Percentiles rank a stretch among this genome's conserved stretches.
Evolutionary conservation across 768 basidiomycete species (phyloP).

Genomic region (Suillus paluster): DNA sequence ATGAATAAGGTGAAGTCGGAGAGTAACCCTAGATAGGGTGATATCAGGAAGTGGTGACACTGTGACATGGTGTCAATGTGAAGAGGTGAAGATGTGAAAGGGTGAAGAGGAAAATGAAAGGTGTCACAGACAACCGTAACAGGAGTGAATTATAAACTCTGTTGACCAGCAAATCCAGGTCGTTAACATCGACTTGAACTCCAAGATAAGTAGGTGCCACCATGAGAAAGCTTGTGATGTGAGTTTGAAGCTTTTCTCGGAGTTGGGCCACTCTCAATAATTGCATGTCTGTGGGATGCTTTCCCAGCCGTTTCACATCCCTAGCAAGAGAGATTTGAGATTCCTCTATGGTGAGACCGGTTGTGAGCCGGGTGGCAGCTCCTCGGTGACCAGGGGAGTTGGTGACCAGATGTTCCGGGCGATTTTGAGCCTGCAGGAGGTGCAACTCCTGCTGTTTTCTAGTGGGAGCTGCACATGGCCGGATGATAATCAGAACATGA

Average conservation of each 20-base stretch:
- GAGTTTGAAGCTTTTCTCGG: neutral
- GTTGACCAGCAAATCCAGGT: neutral
- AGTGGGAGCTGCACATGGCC: neutral
- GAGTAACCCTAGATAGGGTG: too few species aligned
- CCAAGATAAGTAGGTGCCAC: neutral
- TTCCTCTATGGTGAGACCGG: conserved; percentile 6
- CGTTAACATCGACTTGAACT: neutral
- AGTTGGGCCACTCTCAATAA: neutral
- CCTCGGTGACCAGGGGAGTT: neutral
- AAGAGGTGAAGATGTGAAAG: too few species aligned
- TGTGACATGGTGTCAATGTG: too few species aligned
- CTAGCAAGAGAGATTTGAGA: neutral
- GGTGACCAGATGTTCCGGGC: neutral
- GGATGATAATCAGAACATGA: too few species aligned
- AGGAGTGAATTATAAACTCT: neutral
- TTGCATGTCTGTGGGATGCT: neutral
- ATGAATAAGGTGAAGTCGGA: too few species aligned
- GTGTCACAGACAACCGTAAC: too few species aligned
- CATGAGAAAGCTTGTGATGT: neutral
- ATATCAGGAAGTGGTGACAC: too few species aligned
- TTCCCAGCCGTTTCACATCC: neutral
- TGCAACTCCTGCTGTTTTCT: neutral
- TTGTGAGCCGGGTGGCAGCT: conserved; percentile 7
- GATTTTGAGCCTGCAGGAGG: neutral
- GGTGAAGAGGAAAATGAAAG: too few species aligned